Evolutionary conservation across 2,329 filamentous ascomycete genomes (phyloP), one percentile per base, ranked within the genome.

Genomic region (Paecilomyces formosus): DNA sequence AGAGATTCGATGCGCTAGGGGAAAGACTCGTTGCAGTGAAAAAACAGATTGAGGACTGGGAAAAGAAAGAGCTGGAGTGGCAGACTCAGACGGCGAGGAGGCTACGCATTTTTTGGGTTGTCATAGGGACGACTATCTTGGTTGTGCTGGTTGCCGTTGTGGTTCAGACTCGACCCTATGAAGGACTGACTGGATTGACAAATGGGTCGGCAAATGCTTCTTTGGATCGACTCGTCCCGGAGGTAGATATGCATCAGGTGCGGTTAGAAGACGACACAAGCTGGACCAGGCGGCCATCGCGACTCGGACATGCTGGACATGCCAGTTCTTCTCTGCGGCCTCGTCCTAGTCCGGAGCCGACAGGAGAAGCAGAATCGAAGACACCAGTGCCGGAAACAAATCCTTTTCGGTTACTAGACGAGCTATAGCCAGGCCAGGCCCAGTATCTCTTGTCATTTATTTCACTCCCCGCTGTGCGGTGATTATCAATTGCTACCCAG

Each of bases 41-140:
- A 49, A 58, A 63, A 15, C 70, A 72, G 60, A 76, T 79, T 51
- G 70, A 76, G 57, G 66, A 64, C 35, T 79, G 76, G 74, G 76
- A 79, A 58, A 66, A 66, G 54, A 67, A 70, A 57, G 77, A 80
- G 58, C 64, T 64, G 11, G 74, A 79, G 56, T 77, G 72, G 70
- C 74, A 77, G 66, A 69, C 65, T 31, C 69, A 70, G 22, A 66
- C 75, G 6, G 72, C 67, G 50, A 69, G 73, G 55, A 65, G 75
- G 51, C 62, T 77, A 49, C 72, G 73, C 21, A 70, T 78, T 22
- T 67, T 75, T 59, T 77, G 72, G 74, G 65, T 64, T 0, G 61
- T 69, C 24, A 58, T 73, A 21, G 62, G 59, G 12, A 63, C 64
- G 6, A 63, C 64, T 5, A 55, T 71, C 18, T 50, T 74, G 28